These are phyloP conservation scores for Hsuehochloa calcarea DNA, from an alignment of 176 grass and related monocot species.

Conservation along the genomic window DNA sequence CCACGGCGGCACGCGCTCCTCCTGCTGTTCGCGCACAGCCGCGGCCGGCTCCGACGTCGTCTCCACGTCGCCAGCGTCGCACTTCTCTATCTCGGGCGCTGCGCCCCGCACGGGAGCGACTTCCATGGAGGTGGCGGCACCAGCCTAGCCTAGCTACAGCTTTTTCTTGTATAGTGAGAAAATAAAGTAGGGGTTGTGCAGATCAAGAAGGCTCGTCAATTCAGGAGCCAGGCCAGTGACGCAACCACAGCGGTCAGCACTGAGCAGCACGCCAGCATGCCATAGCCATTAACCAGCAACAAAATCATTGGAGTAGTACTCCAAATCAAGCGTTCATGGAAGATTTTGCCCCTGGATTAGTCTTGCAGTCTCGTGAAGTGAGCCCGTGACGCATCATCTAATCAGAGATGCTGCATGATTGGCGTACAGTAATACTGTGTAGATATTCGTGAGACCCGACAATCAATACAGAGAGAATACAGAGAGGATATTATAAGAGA, in stretches of 20 bases:
- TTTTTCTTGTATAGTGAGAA: not conserved
- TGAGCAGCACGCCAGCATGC: not conserved
- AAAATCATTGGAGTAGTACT: no score
- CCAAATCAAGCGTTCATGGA: not conserved
- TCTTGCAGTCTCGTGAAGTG: no score
- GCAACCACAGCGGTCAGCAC: not conserved
- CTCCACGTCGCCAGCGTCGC: constrained; percentile 1
- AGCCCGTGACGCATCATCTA: not conserved
- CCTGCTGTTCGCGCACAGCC: not conserved
- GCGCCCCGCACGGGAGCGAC: not conserved
- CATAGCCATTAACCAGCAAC: no score
- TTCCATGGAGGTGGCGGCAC: constrained; percentile 28
- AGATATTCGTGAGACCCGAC: no score
- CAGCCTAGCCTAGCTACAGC: not conserved
- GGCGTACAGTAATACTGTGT: no score
- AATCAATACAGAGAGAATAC: no score
- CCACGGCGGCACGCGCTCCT: constrained; percentile 52
- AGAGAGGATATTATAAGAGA: no score
- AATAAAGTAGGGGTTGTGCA: not conserved
- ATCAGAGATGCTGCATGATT: not conserved
- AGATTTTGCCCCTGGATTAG: not conserved
- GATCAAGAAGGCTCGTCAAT: not conserved
- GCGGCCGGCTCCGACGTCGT: not conserved
- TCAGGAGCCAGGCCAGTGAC: not conserved
- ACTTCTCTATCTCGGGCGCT: constrained; percentile 24